A percentile compares a stretch with the other conserved stretches of the same genome.
These are phyloP conservation scores for Colletotrichum higginsianum DNA, from an alignment of 2,329 filamentous ascomycete genomes.

Conservation along the genomic window DNA sequence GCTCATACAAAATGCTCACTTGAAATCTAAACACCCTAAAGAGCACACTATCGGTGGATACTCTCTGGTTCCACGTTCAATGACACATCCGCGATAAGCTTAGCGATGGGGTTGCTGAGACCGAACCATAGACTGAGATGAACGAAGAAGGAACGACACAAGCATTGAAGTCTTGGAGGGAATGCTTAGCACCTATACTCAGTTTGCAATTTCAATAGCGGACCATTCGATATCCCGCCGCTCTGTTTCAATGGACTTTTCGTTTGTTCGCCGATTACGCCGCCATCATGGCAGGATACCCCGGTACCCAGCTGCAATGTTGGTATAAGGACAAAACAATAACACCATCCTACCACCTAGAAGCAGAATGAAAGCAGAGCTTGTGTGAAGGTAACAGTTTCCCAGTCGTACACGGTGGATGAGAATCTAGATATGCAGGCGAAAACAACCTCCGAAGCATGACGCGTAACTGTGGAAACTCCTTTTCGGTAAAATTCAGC, in stretches of 20 bases:
- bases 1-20: background rate
- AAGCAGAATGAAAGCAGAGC: too few species aligned
- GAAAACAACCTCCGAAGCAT: too few species aligned
- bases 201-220: background rate
- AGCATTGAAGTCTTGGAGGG: background rate
- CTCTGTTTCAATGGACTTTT: background rate
- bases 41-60: too few species aligned
- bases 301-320: background rate
- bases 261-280: background rate
- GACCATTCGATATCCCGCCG: background rate
- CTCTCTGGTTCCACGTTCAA: too few species aligned
- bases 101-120: too few species aligned
- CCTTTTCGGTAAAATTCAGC: too few species aligned
- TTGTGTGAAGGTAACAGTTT: too few species aligned
- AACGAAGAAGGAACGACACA: background rate
- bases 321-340: background rate
- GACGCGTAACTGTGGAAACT: too few species aligned
- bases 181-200: background rate
- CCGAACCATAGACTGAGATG: background rate
- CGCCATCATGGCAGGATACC: background rate
- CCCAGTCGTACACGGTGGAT: too few species aligned
- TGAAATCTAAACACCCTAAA: background rate
- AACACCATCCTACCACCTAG: too few species aligned
- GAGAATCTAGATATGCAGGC: too few species aligned
- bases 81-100: too few species aligned